These are phyloP conservation scores for Pueraria montana DNA, from an alignment of 306 rosid genomes.

Conservation along the genomic window DNA sequence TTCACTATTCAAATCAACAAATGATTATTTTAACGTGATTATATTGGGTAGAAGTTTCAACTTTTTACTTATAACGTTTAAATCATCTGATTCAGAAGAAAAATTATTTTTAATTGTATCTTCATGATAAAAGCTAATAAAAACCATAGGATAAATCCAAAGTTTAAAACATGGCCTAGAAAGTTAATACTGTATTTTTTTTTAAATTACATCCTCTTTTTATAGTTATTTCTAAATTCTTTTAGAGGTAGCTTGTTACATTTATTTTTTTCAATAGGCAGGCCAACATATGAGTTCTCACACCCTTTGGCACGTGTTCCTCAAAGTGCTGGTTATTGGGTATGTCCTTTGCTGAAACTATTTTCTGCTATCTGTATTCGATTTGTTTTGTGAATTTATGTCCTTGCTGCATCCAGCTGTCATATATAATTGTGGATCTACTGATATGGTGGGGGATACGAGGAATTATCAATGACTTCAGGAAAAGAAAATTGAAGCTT, in stretches of 20 bases:
- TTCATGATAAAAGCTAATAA: not conserved
- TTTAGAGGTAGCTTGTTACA: conserved; percentile 42
- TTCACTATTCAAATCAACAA: not conserved
- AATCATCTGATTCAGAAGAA: not conserved
- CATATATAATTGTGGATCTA: conserved; percentile 82
- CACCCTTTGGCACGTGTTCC: conserved; percentile 92
- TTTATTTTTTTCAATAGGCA: conserved; percentile 65
- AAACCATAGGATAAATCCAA: not conserved
- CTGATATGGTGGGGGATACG: conserved; percentile 93
- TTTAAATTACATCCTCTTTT: not conserved
- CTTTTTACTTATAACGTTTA: conserved; percentile 1
- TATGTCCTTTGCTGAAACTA: conserved; percentile 46
- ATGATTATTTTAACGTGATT: not conserved
- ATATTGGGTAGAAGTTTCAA: not conserved
- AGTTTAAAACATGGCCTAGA: not conserved
- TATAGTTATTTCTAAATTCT: conserved; percentile 8
- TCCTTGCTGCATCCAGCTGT: conserved; percentile 66
- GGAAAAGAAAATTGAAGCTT: conserved; percentile 84
- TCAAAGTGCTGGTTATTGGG: conserved; percentile 92
- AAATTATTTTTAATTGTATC: not conserved
- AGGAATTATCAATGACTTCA: conserved; percentile 86
- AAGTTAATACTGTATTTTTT: not conserved
- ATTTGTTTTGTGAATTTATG: conserved; percentile 36
- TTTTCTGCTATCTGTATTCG: conserved; percentile 32
- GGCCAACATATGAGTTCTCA: conserved; percentile 89